These are phyloP conservation scores for Entonaema liquescens DNA, from an alignment of 495 filamentous ascomycete genomes.

Conservation along the genomic window DNA sequence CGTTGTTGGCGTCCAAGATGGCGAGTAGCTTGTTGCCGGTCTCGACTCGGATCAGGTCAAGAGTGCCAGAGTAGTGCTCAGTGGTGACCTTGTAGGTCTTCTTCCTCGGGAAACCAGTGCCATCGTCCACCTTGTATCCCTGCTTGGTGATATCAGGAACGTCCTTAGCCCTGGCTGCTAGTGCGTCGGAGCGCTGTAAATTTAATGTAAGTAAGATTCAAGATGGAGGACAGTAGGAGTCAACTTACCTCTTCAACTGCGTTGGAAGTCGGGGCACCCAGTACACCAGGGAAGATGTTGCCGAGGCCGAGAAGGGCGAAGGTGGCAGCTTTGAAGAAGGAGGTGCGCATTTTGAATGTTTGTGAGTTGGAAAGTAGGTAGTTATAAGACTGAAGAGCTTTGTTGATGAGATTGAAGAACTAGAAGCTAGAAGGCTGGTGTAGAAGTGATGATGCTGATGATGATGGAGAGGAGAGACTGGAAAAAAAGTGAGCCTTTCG, in stretches of 20 bases:
- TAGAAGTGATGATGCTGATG: neutral
- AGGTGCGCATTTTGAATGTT: neutral
- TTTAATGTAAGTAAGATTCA: neutral
- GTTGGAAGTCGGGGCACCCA: neutral
- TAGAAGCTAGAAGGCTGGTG: neutral
- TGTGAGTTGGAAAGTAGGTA: neutral
- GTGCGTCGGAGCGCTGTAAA: neutral
- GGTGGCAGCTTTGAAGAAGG: neutral
- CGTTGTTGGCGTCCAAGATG: neutral
- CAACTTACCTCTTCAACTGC: neutral
- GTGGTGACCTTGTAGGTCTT: neutral
- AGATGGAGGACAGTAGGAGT: neutral
- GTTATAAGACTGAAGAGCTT: neutral
- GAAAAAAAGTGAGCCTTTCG: neutral
- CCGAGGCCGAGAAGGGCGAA: neutral
- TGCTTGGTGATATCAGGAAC: neutral
- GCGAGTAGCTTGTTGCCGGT: neutral
- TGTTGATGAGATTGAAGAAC: neutral
- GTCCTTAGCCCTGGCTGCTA: neutral
- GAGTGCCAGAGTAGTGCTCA: neutral
- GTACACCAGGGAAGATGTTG: neutral
- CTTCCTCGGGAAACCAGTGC: neutral
- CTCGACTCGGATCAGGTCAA: neutral
- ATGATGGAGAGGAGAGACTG: neutral
- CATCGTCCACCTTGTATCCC: neutral